A percentile compares a stretch with the other conserved stretches of the same genome.
Conservation (phyloP, 1,284 basidiomycete genomes). For the Trametes pubescens region DNA sequence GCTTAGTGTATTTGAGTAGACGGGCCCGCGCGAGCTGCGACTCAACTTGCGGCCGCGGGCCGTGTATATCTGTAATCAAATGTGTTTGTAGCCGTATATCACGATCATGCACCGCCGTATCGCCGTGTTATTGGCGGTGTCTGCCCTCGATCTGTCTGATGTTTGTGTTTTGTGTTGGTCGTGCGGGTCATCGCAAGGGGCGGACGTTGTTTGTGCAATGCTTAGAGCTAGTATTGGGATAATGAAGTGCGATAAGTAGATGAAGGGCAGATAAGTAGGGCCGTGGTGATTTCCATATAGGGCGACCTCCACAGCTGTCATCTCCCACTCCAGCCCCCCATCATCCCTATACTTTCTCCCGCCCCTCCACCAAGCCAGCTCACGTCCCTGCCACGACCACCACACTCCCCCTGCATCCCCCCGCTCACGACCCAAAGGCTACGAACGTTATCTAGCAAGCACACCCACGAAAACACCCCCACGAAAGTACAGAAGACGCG, state of each 20-base stretch:
- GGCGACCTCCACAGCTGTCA: conserved; percentile 16
- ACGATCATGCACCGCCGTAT: not conserved
- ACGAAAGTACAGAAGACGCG: conserved; percentile 2
- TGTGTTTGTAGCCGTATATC: conserved; percentile 36
- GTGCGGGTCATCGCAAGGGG: not conserved
- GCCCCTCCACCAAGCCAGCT: conserved; percentile 1
- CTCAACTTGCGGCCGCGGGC: conserved; percentile 43
- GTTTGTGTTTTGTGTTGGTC: not conserved
- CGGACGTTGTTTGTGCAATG: not conserved
- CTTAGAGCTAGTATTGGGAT: not conserved
- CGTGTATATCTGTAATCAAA: conserved; percentile 33
- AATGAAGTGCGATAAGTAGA: not conserved
- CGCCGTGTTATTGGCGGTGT: not conserved
- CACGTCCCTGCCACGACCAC: conserved; percentile 6
- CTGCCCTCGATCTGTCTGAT: not conserved
- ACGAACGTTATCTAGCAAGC: not conserved
- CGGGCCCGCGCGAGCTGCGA: conserved; percentile 35
- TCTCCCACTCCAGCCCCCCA: conserved; percentile 14
- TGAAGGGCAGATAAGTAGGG: conserved; percentile 16
- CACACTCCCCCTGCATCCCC: not conserved
- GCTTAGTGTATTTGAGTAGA: conserved; percentile 28
- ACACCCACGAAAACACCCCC: not conserved
- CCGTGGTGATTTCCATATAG: conserved; percentile 27
- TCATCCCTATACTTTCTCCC: conserved; percentile 11
- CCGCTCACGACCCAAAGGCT: not conserved